phyloP scores from a whole-genome alignment of 2,329 filamentous ascomycete genomes.

The Magnaporthiopsis rhizophila region DNA sequence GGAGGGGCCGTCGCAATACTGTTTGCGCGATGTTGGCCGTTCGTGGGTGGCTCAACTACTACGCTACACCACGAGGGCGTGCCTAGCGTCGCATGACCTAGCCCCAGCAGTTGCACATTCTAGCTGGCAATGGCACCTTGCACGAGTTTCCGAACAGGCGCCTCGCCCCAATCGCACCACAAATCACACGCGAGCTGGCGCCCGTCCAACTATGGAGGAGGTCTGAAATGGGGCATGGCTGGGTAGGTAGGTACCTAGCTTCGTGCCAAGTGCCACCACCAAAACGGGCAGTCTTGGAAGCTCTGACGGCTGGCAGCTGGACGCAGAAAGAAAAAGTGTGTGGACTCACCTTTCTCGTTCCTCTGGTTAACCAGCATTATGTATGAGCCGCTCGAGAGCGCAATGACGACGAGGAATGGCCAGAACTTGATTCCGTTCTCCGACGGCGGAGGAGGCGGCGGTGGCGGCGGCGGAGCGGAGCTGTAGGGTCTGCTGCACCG shows the following conservation, averaged over 20 bases:
- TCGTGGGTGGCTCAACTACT: neutral
- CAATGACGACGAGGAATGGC: constrained; percentile 46
- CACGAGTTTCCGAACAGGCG: neutral
- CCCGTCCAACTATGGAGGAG: neutral
- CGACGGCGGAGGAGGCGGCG: constrained; percentile 10
- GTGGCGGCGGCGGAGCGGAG: constrained; percentile 14
- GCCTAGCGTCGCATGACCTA: neutral
- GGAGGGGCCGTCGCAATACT: neutral
- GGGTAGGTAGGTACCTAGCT: neutral
- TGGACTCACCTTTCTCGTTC: constrained; percentile 30
- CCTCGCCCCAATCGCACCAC: neutral
- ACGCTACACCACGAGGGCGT: neutral
- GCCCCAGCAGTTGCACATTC: neutral
- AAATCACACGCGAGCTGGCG: neutral
- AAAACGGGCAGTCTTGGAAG: neutral
- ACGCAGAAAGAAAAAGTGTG: no score
- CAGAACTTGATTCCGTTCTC: constrained; percentile 42
- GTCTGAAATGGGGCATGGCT: neutral
- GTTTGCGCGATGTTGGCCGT: neutral
- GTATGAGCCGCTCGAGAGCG: constrained; percentile 40
- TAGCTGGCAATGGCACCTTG: neutral
- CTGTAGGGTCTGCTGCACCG: constrained; percentile 14
- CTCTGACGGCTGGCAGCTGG: no score
- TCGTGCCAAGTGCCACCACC: neutral
- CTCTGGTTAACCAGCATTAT: constrained; percentile 40